Percentiles rank a stretch among this genome's conserved stretches.
phyloP scores from a whole-genome alignment of 345 rosid genomes.

The Euphorbia peplus region DNA sequence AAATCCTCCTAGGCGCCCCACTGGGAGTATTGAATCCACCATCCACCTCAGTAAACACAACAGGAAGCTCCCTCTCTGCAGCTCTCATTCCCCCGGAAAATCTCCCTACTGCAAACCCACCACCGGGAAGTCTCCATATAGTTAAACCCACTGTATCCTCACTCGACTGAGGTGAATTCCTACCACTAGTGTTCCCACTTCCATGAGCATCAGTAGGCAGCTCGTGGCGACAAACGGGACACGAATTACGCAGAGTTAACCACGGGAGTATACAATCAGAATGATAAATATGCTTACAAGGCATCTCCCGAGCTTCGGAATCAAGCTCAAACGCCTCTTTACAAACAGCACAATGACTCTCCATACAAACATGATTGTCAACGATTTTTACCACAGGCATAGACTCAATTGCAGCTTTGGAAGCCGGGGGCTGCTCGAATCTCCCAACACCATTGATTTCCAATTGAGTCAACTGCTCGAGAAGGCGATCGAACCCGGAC shows the following conservation, averaged over 20 bases:
- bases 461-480: conserved; percentile 55
- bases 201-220: conserved; percentile 42
- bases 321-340: conserved; percentile 62
- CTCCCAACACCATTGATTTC: conserved; percentile 46
- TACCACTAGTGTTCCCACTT: not conserved
- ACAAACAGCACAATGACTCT: conserved; percentile 71
- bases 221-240: conserved; percentile 73
- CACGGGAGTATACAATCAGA: conserved; percentile 69
- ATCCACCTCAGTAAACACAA: conserved; percentile 65
- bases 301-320: conserved; percentile 62
- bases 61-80: conserved; percentile 49
- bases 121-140: conserved; percentile 82
- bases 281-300: conserved; percentile 75
- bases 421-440: conserved; percentile 59
- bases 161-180: conserved; percentile 3
- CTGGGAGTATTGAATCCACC: conserved; percentile 46
- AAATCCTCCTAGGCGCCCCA: conserved; percentile 33
- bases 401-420: conserved; percentile 63
- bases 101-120: conserved; percentile 81
- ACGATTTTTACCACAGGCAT: conserved; percentile 56
- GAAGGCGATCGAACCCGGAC: conserved; percentile 67
- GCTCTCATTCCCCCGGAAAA: conserved; percentile 43
- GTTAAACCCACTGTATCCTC: conserved; percentile 55
- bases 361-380: conserved; percentile 34
- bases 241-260: conserved; percentile 64